Evolutionary conservation across 2,329 filamentous ascomycete genomes (phyloP), one percentile per base, ranked within the genome.

Genomic region (Colletotrichum scovillei): DNA sequence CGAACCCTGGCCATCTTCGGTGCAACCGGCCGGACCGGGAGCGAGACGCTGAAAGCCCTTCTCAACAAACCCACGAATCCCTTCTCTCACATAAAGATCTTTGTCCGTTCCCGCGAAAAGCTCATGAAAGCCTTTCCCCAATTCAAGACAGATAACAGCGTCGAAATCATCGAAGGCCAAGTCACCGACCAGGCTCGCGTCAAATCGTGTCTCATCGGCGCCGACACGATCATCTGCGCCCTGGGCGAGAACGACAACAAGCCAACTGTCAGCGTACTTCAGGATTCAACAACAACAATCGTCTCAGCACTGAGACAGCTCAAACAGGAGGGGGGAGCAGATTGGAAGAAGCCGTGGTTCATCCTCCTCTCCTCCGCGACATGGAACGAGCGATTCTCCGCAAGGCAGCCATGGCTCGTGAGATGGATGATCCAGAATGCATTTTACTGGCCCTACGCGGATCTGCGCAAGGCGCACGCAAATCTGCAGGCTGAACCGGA

Each of bases 201-300:
- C 19, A 46, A 26, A 42, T 4, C 14, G 1, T 73, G 59, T 9
- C 35, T 73, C 14, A 26, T 35, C 7, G 60, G 67, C 24, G 67
- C 60, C 11, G 71, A 66, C n/a, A 73, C 67, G 24, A 52, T 73
- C 46, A 65, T 71, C 24, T 65, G 67, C n/a, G 49, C 71, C 1
- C 56, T 73, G 4, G 71, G 71, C 35, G 71, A 73, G 4, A 73
- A 73, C 49, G 67, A 71, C 19, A 73, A 73, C 19, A 57, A 26
- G 14, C 71, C 71, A 0, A 56, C 32, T 2, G 49, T 73, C 2
- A 32, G 56, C 8, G 71, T 73, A 3, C 55, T 73, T 9, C 28
- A 58, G 12, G 67, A 71, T 7, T 32, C 32, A 1, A 66, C 71
- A 14, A 52, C 24, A 5, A 66, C 60, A 11, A 64, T 73, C 28